Evolutionary conservation across 768 basidiomycete species (phyloP).

Genomic region (Phaeolepiota aurea): DNA sequence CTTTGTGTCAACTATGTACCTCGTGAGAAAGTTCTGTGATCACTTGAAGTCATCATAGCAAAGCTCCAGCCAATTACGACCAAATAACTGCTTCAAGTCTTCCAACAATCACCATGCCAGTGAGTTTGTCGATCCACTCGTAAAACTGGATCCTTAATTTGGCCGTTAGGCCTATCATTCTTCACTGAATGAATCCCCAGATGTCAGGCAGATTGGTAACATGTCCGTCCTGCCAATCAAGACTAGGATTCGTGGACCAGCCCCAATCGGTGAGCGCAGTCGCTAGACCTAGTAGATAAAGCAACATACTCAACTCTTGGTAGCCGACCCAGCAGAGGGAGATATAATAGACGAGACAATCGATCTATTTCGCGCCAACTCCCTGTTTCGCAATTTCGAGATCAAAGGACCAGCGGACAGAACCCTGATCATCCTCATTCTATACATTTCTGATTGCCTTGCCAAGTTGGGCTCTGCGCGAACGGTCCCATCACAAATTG

Average conservation of each 20-base stretch:
- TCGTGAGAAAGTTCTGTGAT: too few relatives aligned
- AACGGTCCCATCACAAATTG: constrained; percentile 64
- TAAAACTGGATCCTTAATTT: too few relatives aligned
- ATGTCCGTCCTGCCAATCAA: constrained; percentile 85
- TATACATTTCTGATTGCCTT: constrained; percentile 96
- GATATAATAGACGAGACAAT: constrained; percentile 96
- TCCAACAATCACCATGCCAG: constrained; percentile 34
- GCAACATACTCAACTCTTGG: constrained; percentile 8
- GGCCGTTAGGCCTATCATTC: constrained; percentile 98
- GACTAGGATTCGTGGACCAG: constrained; percentile 88
- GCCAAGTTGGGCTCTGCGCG: constrained; percentile 76
- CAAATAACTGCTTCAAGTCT: constrained; percentile 17
- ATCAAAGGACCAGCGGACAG: constrained; percentile 98
- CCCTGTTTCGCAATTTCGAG: constrained; percentile 98
- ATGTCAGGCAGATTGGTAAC: constrained; percentile 83
- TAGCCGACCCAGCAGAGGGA: constrained; percentile 70
- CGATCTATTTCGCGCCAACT: constrained; percentile 97
- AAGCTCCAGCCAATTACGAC: constrained; percentile 19
- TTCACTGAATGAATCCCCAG: constrained; percentile 77
- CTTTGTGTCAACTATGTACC: not conserved
- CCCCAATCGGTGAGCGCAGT: constrained; percentile 55
- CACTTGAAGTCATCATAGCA: too few relatives aligned
- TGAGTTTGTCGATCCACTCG: too few relatives aligned
- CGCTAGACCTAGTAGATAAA: constrained; percentile 7
- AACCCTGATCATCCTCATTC: constrained; percentile 92